Evolutionary conservation across 225 moss, liverwort and hornwort genomes (phyloP), one percentile per base, ranked within the genome.

Genomic region (Marchantia paleacea): DNA sequence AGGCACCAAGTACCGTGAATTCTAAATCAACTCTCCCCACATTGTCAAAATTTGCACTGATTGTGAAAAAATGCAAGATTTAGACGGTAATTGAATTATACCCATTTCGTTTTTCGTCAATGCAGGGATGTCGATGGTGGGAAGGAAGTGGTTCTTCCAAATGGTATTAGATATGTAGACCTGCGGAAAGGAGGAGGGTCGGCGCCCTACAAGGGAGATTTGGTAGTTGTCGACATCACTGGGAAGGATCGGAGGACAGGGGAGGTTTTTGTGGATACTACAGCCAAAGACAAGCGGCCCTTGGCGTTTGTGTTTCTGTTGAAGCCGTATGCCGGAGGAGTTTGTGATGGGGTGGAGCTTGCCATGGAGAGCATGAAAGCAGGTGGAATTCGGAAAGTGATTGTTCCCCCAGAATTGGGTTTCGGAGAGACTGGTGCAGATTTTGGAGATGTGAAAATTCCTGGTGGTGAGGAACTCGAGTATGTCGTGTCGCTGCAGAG

Each of bases 331-430:
- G 79, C 92, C 8, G 88, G 91, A 55, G 93, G 92, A 8, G 89
- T 99, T 75, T 95, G 93, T 52, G 93, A 93, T 20, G 95, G 97
- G 26, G 75, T 99, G 84, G 97, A 99, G 80, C 86, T 85, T 75
- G 93, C 88, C 53, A 84, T 95, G 49, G 82, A 85, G 52, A 89
- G 90, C 18, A 95, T 92, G 86, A 89, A 84, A 77, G 95, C 95
- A 51, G 97, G 97, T 52, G 97, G 93, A 15, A 95, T 85, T 66
- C 87, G 97, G 29, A 89, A 79, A 62, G 82, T 91, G 64, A 92
- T 85, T 6, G 80, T 99, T 58, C 95, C 97, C 0, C 80, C 97
- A 2, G 86, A 86, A 30, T 84, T 89, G 39, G 95, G 93, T 19
- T 99, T 90, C 74, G 95, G 95, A 7, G 93, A 94, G 29, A 52